Evolutionary conservation across 2,329 filamentous ascomycete species (phyloP).

Genomic region (Colletotrichum navitas): DNA sequence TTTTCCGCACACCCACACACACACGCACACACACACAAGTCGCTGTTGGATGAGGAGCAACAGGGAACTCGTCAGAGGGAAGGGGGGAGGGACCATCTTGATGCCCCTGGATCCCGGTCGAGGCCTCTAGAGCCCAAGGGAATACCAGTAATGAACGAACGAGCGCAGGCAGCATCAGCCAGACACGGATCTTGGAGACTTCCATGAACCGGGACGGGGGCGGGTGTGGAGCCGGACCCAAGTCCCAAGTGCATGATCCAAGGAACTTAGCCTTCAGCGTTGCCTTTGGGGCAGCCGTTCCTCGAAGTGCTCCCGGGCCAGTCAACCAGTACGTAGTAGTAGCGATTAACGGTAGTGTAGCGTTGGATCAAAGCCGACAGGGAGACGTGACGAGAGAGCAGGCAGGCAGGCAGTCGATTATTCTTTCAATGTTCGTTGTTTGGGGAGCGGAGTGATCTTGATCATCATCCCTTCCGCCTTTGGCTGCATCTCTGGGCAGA

Average conservation of each 20-base stretch:
- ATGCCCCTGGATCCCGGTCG: conserved; percentile 35
- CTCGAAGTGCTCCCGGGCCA: conserved; percentile 21
- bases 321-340: conserved; percentile 2
- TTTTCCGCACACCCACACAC: neutral
- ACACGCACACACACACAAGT: conserved; percentile 6
- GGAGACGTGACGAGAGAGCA: neutral
- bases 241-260: conserved; percentile 38
- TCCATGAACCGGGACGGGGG: conserved; percentile 32
- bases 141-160: conserved; percentile 33
- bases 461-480: neutral
- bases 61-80: conserved; percentile 14
- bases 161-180: conserved; percentile 35
- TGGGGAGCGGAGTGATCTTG: neutral
- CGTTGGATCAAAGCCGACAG: neutral
- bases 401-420: neutral
- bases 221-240: conserved; percentile 36
- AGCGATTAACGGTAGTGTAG: neutral
- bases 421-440: neutral
- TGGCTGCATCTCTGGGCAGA: neutral
- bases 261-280: conserved; percentile 41
- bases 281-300: conserved; percentile 39
- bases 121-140: conserved; percentile 28
- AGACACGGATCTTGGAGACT: conserved; percentile 36
- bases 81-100: conserved; percentile 19
- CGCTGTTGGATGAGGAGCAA: conserved; percentile 27